Evolutionary conservation across 257 asterid species (phyloP), one percentile per base, ranked within the genome.

Genomic region (Thymus quinquecostatus): DNA sequence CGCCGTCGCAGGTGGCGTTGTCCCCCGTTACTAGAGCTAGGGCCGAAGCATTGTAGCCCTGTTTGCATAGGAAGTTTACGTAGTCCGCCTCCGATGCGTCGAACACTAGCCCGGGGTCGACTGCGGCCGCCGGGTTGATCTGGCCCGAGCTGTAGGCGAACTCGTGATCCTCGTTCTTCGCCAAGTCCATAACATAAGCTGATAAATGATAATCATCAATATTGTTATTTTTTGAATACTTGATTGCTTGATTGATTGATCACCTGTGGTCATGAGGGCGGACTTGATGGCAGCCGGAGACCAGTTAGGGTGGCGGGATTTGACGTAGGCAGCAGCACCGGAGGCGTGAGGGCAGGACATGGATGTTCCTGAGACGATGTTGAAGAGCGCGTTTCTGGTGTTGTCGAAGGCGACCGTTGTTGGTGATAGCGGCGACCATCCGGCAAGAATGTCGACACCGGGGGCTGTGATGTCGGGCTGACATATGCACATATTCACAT

Each of bases 401-500:
- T 83, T 83, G 3, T 1, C 79, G 1, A 73, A 12, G 65, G 47
- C 70, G 9, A 48, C 41, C 0, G 80, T 69, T 5, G 82, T 41
- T 3, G 86, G 74, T 12, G 87, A 58, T n/a, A 70, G 1, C 0
- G 84, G 84, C 12, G 84, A 83, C 87, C 87, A 80, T 6, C 81
- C 87, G 10, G 87, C 87, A 3, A 83, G 85, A 74, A 83, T 83
- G 69, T 83, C 84, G 73, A 83, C 84, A 9, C 87, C 85, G 3
- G 87, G 85, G 43, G 87, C 85, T 4, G 82, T 77, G 53, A 83
- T 66, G 60, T 83, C 85, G 47, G 87, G 87, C 87, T 82, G 79
- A n/a, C 9, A 21, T 21, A 21, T 21, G 21, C 21, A 21, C 21
- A 41, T 12, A 41, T 12, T 4, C 6, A 53, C 45, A 30, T 48